A percentile compares a stretch with the other conserved stretches of the same genome.
Evolutionary conservation across 2,329 filamentous ascomycete species (phyloP).

Genomic region (Colletotrichum musicola): DNA sequence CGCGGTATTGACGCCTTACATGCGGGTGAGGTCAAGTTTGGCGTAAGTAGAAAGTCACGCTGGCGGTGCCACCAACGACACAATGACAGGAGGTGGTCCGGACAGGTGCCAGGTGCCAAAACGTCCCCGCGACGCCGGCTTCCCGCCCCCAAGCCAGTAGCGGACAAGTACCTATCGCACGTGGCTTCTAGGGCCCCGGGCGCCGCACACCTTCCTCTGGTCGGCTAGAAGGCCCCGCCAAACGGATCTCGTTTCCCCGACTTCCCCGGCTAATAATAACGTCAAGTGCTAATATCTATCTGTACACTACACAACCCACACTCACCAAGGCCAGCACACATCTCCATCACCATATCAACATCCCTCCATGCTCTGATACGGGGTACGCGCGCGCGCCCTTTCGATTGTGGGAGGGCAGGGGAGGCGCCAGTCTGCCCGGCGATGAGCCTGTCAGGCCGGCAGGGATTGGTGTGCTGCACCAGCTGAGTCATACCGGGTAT

Average conservation of each 20-base stretch:
- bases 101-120: background rate
- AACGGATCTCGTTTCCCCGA: background rate
- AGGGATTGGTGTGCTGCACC: conserved; percentile 20
- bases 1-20: too few species aligned
- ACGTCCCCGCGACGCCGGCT: too few species aligned
- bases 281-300: background rate
- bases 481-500: conserved; percentile 31
- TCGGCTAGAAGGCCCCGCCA: background rate
- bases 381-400: background rate
- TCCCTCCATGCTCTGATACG: too few species aligned
- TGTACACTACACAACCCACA: background rate
- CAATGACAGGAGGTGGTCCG: too few species aligned
- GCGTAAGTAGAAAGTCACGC: too few species aligned
- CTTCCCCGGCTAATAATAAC: background rate
- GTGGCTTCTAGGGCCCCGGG: background rate
- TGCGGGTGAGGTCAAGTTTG: too few species aligned
- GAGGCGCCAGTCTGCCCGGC: conserved; percentile 17
- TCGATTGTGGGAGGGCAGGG: background rate
- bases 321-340: background rate
- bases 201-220: background rate
- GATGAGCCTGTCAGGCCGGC: conserved; percentile 24
- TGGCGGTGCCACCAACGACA: too few species aligned
- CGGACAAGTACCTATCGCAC: background rate
- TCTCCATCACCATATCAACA: background rate
- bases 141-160: too few species aligned